Evolutionary conservation across 306 rosid species (phyloP).

Genomic region (Dryas octopetala): DNA sequence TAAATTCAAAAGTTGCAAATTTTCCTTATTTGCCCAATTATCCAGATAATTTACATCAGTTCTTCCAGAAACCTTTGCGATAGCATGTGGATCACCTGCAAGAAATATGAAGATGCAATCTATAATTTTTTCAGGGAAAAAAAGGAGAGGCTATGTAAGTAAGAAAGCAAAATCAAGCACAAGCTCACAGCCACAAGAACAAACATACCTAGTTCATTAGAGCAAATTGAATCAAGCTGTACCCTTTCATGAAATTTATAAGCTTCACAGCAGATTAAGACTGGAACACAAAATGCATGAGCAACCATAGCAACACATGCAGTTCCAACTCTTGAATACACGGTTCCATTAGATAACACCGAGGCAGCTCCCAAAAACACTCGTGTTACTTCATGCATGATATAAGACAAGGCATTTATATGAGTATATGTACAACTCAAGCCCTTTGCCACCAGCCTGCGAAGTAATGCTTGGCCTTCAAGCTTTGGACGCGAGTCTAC

Average conservation of each 20-base stretch:
- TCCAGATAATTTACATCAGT: conserved; percentile 52
- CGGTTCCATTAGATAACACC: conserved; percentile 76
- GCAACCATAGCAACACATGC: conserved; percentile 93
- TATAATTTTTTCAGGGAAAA: conserved; percentile 10
- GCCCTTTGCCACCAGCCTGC: conserved; percentile 65
- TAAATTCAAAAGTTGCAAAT: conserved; percentile 72
- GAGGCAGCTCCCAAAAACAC: conserved; percentile 85
- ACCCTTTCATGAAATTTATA: conserved; percentile 96
- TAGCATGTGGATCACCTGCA: conserved; percentile 72
- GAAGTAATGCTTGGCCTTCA: conserved; percentile 79
- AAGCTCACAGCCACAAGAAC: conserved; percentile 11
- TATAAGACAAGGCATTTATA: conserved; percentile 72
- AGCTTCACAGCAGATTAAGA: conserved; percentile 87
- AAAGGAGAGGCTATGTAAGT: not conserved
- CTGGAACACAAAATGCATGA: conserved; percentile 77
- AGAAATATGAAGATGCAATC: conserved; percentile 21
- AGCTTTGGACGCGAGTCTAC: conserved; percentile 87
- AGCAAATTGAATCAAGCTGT: conserved; percentile 91
- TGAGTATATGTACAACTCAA: conserved; percentile 81
- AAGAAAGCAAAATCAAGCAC: conserved; percentile 5
- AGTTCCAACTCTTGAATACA: conserved; percentile 89
- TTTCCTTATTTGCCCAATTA: conserved; percentile 50
- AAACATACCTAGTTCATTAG: conserved; percentile 73
- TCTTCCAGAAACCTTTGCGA: conserved; percentile 73
- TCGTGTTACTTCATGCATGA: conserved; percentile 82